Conservation (phyloP, 257 asterid species). For the Primulina eburnea region DNA sequence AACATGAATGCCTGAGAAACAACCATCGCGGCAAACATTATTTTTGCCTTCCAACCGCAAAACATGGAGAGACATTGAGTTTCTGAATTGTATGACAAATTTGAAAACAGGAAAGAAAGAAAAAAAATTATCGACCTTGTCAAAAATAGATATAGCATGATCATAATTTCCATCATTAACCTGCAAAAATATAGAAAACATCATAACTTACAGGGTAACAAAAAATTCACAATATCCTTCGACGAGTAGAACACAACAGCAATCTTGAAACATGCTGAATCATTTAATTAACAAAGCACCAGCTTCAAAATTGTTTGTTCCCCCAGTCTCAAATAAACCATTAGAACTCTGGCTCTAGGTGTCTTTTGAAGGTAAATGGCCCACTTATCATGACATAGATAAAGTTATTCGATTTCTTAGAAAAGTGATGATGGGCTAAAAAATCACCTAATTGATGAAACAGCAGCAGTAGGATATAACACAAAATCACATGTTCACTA, state of each 20-base stretch:
- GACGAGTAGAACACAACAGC: conserved; percentile 21
- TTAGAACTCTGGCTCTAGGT: not conserved
- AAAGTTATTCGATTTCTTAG: conserved; percentile 8
- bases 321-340: not conserved
- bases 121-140: conserved; percentile 56
- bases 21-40: conserved; percentile 19
- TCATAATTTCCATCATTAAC: conserved; percentile 93
- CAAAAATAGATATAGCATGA: conserved; percentile 82
- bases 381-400: conserved; percentile 7
- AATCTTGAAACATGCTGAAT: conserved; percentile 1
- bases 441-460: conserved; percentile 20
- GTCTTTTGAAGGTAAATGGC: conserved; percentile 15
- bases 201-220: conserved; percentile 24
- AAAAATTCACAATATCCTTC: conserved; percentile 11
- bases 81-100: conserved; percentile 18
- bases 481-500: conserved; percentile 1
- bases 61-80: conserved; percentile 24
- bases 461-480: conserved; percentile 14
- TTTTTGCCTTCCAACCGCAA: conserved; percentile 22
- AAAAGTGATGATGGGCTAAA: conserved; percentile 12
- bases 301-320: conserved; percentile 10
- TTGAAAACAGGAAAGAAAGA: not conserved
- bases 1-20: conserved; percentile 19
- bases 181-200: conserved; percentile 48
- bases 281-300: conserved; percentile 12